Percentiles rank a stretch among this genome's conserved stretches.
Evolutionary conservation across 2,329 filamentous ascomycete genomes (phyloP).

Genomic region (Passalora sequoiae): DNA sequence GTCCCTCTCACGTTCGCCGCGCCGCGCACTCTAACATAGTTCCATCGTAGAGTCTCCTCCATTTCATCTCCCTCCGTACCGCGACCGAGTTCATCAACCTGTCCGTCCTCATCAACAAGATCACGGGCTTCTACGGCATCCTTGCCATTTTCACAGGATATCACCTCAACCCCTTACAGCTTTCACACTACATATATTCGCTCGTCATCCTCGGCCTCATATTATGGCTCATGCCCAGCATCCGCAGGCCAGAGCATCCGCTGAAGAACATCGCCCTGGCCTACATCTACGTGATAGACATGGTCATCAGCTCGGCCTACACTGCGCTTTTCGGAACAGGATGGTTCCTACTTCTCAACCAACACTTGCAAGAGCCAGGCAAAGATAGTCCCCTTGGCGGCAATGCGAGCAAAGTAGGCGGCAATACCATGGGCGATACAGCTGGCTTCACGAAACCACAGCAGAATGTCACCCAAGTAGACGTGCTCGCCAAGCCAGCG

Average conservation of each 20-base stretch:
- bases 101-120: constrained; percentile 83
- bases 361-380: constrained; percentile 45
- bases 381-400: constrained; percentile 21
- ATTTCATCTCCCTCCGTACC: constrained; percentile 78
- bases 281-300: constrained; percentile 81
- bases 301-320: constrained; percentile 73
- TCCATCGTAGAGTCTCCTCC: constrained; percentile 68
- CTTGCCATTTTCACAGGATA: constrained; percentile 85
- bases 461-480: constrained; percentile 53
- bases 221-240: constrained; percentile 68
- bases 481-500: constrained; percentile 48
- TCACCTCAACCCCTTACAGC: constrained; percentile 72
- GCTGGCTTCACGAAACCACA: constrained; percentile 62
- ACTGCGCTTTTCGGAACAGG: constrained; percentile 74
- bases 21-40: neutral
- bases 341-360: constrained; percentile 75
- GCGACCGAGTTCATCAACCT: constrained; percentile 80
- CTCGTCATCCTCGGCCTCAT: constrained; percentile 64
- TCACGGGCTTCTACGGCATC: constrained; percentile 83
- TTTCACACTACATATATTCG: constrained; percentile 89
- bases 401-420: constrained; percentile 39
- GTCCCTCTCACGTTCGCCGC: neutral
- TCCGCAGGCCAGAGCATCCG: constrained; percentile 51
- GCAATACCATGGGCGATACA: constrained; percentile 52
- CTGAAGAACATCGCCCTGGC: constrained; percentile 76